Evolutionary conservation across 73 alveolate species (phyloP).

Genomic region (Urostyla sp.): DNA sequence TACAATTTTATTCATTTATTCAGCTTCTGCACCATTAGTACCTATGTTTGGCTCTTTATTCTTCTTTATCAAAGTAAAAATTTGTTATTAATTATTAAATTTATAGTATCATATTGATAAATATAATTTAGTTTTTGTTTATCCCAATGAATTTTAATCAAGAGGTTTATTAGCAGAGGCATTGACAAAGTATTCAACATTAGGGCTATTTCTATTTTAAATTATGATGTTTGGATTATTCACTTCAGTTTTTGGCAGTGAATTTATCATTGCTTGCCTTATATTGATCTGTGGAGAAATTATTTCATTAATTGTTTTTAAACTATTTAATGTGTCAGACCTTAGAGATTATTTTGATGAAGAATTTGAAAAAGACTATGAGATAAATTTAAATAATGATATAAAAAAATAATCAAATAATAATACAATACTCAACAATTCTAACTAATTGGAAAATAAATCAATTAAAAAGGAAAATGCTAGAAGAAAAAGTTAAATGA

Average conservation of each 20-base stretch:
- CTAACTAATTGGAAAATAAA: too few species aligned
- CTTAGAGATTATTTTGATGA: constrained; percentile 12
- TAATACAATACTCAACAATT: too few species aligned
- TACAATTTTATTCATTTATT: constrained; percentile 74
- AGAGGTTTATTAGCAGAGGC: constrained; percentile 83
- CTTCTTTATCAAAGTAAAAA: constrained; percentile 82
- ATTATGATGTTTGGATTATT: constrained; percentile 73
- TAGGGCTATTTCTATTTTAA: constrained; percentile 76
- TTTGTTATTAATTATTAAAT: too few species aligned
- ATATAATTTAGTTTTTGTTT: constrained; percentile 80
- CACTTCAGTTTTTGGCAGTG: constrained; percentile 44
- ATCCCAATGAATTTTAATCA: constrained; percentile 87
- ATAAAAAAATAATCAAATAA: too few species aligned
- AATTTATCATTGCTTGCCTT: constrained; percentile 16
- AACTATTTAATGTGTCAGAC: constrained; percentile 14
- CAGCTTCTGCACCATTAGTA: constrained; percentile 79
- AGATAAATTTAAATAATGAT: background rate
- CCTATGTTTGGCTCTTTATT: constrained; percentile 87
- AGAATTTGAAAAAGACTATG: background rate
- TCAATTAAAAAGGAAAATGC: too few species aligned
- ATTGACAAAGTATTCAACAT: constrained; percentile 69
- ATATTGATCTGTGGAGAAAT: constrained; percentile 17
- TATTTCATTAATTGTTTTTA: constrained; percentile 17
- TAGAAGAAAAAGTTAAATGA: too few species aligned
- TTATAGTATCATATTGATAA: constrained; percentile 85